These are phyloP conservation scores for Yamadazyma insecticola DNA, from an alignment of 805 yeast species.

Conservation along the genomic window DNA sequence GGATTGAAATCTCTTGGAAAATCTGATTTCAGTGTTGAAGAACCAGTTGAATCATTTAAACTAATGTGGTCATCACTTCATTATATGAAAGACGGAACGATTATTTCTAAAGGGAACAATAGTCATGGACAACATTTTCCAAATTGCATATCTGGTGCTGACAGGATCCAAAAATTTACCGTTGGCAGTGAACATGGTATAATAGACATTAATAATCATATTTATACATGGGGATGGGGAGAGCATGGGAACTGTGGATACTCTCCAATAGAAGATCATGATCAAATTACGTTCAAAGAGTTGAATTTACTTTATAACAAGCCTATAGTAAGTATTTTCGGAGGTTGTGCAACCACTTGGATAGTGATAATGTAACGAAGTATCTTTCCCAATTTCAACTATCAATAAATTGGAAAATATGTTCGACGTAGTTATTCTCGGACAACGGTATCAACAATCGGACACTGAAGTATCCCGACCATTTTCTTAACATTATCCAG, in stretches of 20 bases:
- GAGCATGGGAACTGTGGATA: slow-evolving; percentile 94
- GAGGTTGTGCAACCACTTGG: slow-evolving; percentile 74
- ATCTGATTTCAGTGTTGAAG: slow-evolving; percentile 2
- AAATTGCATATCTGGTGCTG: background rate
- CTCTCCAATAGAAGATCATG: slow-evolving; percentile 7
- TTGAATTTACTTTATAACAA: slow-evolving; percentile 30
- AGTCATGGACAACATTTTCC: slow-evolving; percentile 63
- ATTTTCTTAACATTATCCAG: too few relatives aligned
- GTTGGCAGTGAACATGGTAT: slow-evolving; percentile 90
- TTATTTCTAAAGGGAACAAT: slow-evolving; percentile 66
- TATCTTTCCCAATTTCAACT: slow-evolving; percentile 80
- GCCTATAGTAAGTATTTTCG: slow-evolving; percentile 32
- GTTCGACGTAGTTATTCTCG: slow-evolving; percentile 64
- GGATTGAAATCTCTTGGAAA: slow-evolving; percentile 16
- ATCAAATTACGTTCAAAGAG: slow-evolving; percentile 31
- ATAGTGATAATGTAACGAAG: slow-evolving; percentile 57
- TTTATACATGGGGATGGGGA: slow-evolving; percentile 96
- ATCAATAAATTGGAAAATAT: slow-evolving; percentile 67
- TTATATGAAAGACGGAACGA: slow-evolving; percentile 17
- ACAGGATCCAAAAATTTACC: slow-evolving; percentile 9
- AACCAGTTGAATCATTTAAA: slow-evolving; percentile 6
- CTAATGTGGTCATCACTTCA: slow-evolving; percentile 85
- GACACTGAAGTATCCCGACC: too few relatives aligned
- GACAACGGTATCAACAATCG: slow-evolving; percentile 54
- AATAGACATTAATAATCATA: slow-evolving; percentile 26